A percentile compares a stretch with the other conserved stretches of the same genome.
Conservation (phyloP, 495 filamentous ascomycete species). For the Neurospora cerealis region DNA sequence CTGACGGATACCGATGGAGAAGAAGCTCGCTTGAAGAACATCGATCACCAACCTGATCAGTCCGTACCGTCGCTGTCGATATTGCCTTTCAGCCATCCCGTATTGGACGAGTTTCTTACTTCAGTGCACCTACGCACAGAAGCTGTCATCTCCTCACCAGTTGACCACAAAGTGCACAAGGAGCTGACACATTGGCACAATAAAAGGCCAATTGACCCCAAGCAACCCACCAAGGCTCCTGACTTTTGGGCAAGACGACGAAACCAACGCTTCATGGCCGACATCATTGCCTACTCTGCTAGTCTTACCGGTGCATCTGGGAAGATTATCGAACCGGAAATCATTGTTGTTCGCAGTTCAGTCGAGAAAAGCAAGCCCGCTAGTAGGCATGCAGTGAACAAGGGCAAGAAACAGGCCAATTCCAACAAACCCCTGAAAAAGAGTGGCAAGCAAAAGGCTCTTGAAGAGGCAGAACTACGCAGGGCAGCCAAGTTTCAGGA, state of each 20-base stretch:
- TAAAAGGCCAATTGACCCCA: constrained; percentile 39
- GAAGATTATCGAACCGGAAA: constrained; percentile 52
- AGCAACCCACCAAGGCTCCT: constrained; percentile 14
- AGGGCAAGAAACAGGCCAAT: constrained; percentile 17
- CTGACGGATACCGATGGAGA: background rate
- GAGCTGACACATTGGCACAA: constrained; percentile 61
- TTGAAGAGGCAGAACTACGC: constrained; percentile 14
- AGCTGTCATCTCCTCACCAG: constrained; percentile 7
- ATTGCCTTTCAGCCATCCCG: constrained; percentile 50
- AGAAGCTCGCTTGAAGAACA: constrained; percentile 3
- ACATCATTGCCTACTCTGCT: constrained; percentile 58
- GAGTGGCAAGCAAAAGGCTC: constrained; percentile 15
- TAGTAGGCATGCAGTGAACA: constrained; percentile 10
- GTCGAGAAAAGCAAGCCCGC: constrained; percentile 12
- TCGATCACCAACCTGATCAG: background rate
- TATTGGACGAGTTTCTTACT: constrained; percentile 48
- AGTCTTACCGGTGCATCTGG: constrained; percentile 58
- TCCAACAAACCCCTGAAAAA: constrained; percentile 15
- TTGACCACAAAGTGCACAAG: constrained; percentile 32
- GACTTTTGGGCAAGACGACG: constrained; percentile 19
- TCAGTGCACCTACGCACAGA: constrained; percentile 39
- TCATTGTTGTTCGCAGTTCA: constrained; percentile 34
- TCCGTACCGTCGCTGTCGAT: constrained; percentile 17
- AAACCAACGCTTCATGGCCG: constrained; percentile 48
- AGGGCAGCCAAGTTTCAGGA: constrained; percentile 14